Conservation (phyloP, 495 filamentous ascomycete species). For the Talaromyces adpressus region DNA sequence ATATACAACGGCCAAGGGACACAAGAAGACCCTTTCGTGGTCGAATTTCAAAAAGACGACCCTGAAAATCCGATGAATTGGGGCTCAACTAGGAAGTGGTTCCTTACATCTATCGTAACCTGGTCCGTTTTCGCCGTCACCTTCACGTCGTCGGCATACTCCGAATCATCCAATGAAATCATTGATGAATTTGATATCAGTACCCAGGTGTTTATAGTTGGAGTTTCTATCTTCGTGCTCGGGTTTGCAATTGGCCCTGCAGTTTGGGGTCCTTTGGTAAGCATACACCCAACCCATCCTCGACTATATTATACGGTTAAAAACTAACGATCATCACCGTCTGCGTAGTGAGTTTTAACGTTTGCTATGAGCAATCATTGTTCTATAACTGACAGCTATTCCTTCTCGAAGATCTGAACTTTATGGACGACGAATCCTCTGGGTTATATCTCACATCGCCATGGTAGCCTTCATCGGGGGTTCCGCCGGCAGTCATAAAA, state of each 20-base stretch:
- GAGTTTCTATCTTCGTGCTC: conserved; percentile 42
- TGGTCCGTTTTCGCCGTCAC: conserved; percentile 18
- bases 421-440: conserved; percentile 41
- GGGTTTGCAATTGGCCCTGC: conserved; percentile 43
- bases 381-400: neutral
- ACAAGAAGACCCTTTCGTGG: conserved; percentile 57
- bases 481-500: conserved; percentile 48
- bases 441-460: conserved; percentile 9
- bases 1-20: conserved; percentile 38
- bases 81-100: conserved; percentile 12
- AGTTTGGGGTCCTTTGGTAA: conserved; percentile 43
- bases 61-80: conserved; percentile 53
- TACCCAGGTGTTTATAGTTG: conserved; percentile 34
- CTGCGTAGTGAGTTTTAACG: neutral
- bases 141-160: conserved; percentile 37
- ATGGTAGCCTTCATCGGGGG: conserved; percentile 53
- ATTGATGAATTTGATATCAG: conserved; percentile 33
- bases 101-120: conserved; percentile 14
- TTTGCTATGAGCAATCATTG: neutral
- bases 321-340: neutral
- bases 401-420: conserved; percentile 33
- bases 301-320: neutral
- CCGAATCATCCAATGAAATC: conserved; percentile 26
- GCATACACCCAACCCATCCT: conserved; percentile 14
- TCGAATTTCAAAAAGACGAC: conserved; percentile 58